These are phyloP conservation scores for Ustilago shanxiensis DNA, from an alignment of 1,284 basidiomycete genomes.

Conservation along the genomic window DNA sequence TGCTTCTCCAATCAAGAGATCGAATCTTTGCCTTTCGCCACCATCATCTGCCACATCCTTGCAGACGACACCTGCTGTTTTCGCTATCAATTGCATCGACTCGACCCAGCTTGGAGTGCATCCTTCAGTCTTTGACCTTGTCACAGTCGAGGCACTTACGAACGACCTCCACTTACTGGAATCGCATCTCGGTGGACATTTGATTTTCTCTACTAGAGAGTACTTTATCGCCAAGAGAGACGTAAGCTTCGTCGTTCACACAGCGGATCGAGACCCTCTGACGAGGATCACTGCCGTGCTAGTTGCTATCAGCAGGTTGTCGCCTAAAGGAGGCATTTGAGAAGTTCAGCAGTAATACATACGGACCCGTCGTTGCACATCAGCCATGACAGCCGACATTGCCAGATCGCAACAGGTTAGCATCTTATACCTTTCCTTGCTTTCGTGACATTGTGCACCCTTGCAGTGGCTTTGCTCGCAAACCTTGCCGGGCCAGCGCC, in stretches of 20 bases:
- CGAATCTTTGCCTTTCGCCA: conserved; percentile 48
- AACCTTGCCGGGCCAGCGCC: too few species aligned
- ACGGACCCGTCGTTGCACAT: conserved; percentile 6
- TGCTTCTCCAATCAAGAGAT: not conserved
- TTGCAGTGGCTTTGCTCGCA: too few species aligned
- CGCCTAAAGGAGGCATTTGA: conserved; percentile 37
- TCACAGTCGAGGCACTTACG: conserved; percentile 11
- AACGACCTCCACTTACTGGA: conserved; percentile 1
- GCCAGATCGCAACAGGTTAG: conserved; percentile 42
- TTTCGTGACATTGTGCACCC: not conserved
- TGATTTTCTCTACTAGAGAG: not conserved
- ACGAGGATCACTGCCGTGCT: not conserved
- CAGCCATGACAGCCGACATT: conserved; percentile 49
- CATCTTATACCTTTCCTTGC: conserved; percentile 6
- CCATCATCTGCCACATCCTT: conserved; percentile 49
- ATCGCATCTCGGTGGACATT: not conserved
- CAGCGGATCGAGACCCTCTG: not conserved
- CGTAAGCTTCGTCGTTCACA: not conserved
- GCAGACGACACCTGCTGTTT: conserved; percentile 44
- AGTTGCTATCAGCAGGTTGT: conserved; percentile 20
- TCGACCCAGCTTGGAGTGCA: conserved; percentile 5
- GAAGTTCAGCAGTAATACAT: conserved; percentile 15
- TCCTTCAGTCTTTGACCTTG: conserved; percentile 8
- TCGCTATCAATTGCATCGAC: conserved; percentile 29
- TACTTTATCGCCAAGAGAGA: not conserved